These are phyloP conservation scores for Xylaria sp. DNA, from an alignment of 2,329 filamentous ascomycete genomes.

Conservation along the genomic window DNA sequence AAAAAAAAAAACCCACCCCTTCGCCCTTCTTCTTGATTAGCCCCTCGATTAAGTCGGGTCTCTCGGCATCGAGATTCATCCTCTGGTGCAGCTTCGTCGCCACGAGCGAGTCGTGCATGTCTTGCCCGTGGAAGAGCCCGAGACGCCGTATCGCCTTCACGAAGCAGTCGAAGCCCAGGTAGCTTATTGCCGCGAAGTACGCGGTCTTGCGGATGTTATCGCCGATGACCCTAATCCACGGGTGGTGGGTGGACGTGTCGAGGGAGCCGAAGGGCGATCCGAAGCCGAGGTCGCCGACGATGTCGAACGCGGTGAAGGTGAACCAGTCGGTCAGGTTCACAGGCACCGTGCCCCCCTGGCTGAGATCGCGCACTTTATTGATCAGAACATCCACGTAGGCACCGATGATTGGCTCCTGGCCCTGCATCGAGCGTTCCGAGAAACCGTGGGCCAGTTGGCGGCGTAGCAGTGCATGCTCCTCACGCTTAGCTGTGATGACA, in stretches of 20 bases:
- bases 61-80: slow-evolving; percentile 23
- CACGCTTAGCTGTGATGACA: slow-evolving; percentile 34
- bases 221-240: slow-evolving; percentile 20
- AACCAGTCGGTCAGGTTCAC: slow-evolving; percentile 28
- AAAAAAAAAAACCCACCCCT: slow-evolving; percentile 1
- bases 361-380: slow-evolving; percentile 27
- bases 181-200: neutral
- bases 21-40: slow-evolving; percentile 31
- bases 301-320: slow-evolving; percentile 26
- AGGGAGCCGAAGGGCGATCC: slow-evolving; percentile 24
- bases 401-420: slow-evolving; percentile 42
- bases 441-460: slow-evolving; percentile 41
- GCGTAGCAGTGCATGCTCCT: slow-evolving; percentile 36
- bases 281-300: slow-evolving; percentile 25
- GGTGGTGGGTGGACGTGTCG: slow-evolving; percentile 24
- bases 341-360: slow-evolving; percentile 10
- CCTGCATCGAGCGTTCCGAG: slow-evolving; percentile 40
- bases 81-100: slow-evolving; percentile 22
- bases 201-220: slow-evolving; percentile 6
- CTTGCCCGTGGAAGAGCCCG: slow-evolving; percentile 14
- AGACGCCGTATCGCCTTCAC: neutral
- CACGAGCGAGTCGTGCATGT: neutral
- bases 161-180: slow-evolving; percentile 5
- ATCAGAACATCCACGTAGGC: slow-evolving; percentile 40
- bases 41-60: slow-evolving; percentile 33